A percentile compares a stretch with the other conserved stretches of the same genome.
Evolutionary conservation across 2,329 filamentous ascomycete species (phyloP).

Genomic region (Penicillium decumbens): DNA sequence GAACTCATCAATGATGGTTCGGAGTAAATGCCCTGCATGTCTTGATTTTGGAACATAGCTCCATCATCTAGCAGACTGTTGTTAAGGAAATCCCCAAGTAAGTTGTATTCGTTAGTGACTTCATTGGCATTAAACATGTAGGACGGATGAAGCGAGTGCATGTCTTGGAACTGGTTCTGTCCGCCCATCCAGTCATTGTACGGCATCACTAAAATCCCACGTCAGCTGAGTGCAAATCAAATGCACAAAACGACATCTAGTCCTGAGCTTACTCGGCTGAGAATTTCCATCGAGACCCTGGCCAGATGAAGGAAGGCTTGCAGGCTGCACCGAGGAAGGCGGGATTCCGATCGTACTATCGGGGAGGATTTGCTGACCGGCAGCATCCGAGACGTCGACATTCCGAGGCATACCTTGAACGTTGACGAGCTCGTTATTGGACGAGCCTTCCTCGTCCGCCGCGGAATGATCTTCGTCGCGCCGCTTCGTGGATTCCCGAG

Average conservation of each 20-base stretch:
- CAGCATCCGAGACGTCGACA: slow-evolving; percentile 57
- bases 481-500: slow-evolving; percentile 81
- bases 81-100: slow-evolving; percentile 94
- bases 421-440: slow-evolving; percentile 43
- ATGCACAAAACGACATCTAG: background rate
- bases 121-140: slow-evolving; percentile 95
- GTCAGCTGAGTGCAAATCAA: slow-evolving; percentile 24
- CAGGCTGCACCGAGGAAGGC: slow-evolving; percentile 62
- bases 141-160: slow-evolving; percentile 87
- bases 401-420: slow-evolving; percentile 48
- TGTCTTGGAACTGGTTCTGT: slow-evolving; percentile 84
- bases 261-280: slow-evolving; percentile 65
- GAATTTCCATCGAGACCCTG: slow-evolving; percentile 61
- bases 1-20: slow-evolving; percentile 53
- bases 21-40: slow-evolving; percentile 58
- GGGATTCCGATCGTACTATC: slow-evolving; percentile 45
- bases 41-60: slow-evolving; percentile 62
- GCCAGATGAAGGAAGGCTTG: slow-evolving; percentile 62
- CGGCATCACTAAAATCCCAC: slow-evolving; percentile 58
- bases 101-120: slow-evolving; percentile 92
- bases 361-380: slow-evolving; percentile 41
- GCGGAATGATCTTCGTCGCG: slow-evolving; percentile 54
- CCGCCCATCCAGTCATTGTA: slow-evolving; percentile 78
- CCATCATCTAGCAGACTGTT: slow-evolving; percentile 84
- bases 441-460: slow-evolving; percentile 56